Evolutionary conservation across 805 yeast genomes (phyloP), one percentile per base, ranked within the genome.

Genomic region (Ogataea angusta): DNA sequence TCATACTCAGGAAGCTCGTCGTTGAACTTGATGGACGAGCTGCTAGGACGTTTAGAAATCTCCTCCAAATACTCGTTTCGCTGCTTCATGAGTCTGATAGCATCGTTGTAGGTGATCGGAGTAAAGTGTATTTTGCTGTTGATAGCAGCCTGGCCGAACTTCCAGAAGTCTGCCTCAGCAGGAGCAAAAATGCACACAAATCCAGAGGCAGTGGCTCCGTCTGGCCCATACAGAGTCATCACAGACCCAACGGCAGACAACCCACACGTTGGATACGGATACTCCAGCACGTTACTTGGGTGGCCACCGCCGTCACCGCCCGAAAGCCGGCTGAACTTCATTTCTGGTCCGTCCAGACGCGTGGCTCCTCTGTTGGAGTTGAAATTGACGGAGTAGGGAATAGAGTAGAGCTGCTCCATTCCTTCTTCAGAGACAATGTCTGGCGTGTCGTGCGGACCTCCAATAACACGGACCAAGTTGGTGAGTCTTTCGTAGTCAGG

Each of bases 281-380:
- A 93, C 68, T 91, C 99, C 59, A 91, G 96, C 31, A 96, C 89
- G 64, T 91, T 91, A 13, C 96, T 88, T 35, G 99, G 99, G 69
- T 91, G 99, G 56, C 91, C 74, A 42, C 99, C 99, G 40, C 93
- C 99, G 56, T 88, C 96, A 46, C 98, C 99, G 66, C 98, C 99
- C 60, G 88, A 95, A 7, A 73, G 60, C 68, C 99, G 78, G 12
- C 96, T 95, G 97, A 98, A 93, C 58, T 76, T 73, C 13, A 98
- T 97, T 64, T 88, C 91, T 42, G 98, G 98, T 30, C 97, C 97
- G 49, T 85, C 81, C 49, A 91, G 71, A 58, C 98, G 78, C 27
- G 93, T 95, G 59, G 98, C 99, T 63, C 91, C 91, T 62, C 98
- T 77, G 67, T 91, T 91, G 25, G 98, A 90, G 66, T 91, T 91